phyloP scores from a whole-genome alignment of 2,329 filamentous ascomycete genomes.

The Apiospora hydei region DNA sequence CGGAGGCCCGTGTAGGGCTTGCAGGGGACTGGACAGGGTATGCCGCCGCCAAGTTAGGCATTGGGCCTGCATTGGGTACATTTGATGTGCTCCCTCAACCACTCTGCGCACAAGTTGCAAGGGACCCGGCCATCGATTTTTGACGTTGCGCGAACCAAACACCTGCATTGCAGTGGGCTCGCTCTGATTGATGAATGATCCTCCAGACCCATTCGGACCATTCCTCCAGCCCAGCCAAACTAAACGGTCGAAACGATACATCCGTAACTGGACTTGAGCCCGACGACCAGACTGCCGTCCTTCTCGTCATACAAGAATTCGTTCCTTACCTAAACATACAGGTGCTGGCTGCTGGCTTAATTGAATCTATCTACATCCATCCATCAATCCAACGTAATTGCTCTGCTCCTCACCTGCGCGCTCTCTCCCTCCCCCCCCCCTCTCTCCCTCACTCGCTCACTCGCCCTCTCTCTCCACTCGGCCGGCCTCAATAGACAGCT shows the following conservation, averaged over 20 bases:
- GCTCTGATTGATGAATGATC: background rate
- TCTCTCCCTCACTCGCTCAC: background rate
- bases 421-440: constrained; percentile 3
- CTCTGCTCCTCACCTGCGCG: background rate
- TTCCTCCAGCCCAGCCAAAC: constrained; percentile 7
- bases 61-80: constrained; percentile 4
- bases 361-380: constrained; percentile 16
- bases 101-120: background rate
- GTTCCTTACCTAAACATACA: constrained; percentile 16
- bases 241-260: constrained; percentile 3
- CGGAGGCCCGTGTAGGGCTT: constrained; percentile 11
- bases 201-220: background rate
- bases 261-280: background rate
- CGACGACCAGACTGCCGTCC: background rate
- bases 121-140: constrained; percentile 4
- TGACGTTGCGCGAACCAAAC: constrained; percentile 1
- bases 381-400: constrained; percentile 9
- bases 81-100: background rate
- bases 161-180: background rate
- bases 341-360: background rate
- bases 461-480: constrained; percentile 5
- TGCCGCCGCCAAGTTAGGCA: background rate
- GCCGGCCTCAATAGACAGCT: constrained; percentile 9
- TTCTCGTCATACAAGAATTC: background rate
- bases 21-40: background rate